Evolutionary conservation across 257 asterid species (phyloP).

Genomic region (Ophiorrhiza pumila): DNA sequence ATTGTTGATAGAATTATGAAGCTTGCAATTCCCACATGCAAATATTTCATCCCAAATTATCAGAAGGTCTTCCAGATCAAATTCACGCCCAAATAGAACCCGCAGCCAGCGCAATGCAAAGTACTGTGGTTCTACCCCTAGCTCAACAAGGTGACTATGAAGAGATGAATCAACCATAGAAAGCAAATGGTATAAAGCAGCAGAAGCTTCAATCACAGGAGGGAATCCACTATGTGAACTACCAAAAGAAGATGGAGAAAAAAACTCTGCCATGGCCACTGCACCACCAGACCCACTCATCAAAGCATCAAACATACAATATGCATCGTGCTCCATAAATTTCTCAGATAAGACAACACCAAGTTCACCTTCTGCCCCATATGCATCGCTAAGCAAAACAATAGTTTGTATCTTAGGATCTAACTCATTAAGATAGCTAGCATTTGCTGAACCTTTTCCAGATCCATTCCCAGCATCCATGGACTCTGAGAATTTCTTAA

Average conservation of each 20-base stretch:
- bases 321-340: conserved; percentile 89
- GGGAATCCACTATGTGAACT: conserved; percentile 53
- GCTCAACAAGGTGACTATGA: conserved; percentile 79
- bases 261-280: conserved; percentile 77
- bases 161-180: conserved; percentile 78
- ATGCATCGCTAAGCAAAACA: conserved; percentile 72
- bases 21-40: conserved; percentile 51
- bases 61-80: conserved; percentile 69
- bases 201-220: conserved; percentile 86
- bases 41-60: conserved; percentile 83
- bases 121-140: conserved; percentile 92
- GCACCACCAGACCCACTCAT: conserved; percentile 82
- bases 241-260: conserved; percentile 55
- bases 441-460: conserved; percentile 33
- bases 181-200: conserved; percentile 72
- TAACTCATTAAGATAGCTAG: conserved; percentile 46
- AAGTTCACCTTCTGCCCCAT: conserved; percentile 94
- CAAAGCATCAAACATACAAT: conserved; percentile 81
- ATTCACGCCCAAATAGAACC: conserved; percentile 90
- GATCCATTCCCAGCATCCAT: conserved; percentile 35
- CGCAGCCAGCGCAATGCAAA: conserved; percentile 88
- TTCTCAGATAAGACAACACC: conserved; percentile 80
- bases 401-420: conserved; percentile 65
- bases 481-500: conserved; percentile 66
- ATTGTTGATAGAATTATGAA: conserved; percentile 21